Evolutionary conservation across 805 yeast genomes (phyloP), one percentile per base, ranked within the genome.

Genomic region (Candida krabiensis): DNA sequence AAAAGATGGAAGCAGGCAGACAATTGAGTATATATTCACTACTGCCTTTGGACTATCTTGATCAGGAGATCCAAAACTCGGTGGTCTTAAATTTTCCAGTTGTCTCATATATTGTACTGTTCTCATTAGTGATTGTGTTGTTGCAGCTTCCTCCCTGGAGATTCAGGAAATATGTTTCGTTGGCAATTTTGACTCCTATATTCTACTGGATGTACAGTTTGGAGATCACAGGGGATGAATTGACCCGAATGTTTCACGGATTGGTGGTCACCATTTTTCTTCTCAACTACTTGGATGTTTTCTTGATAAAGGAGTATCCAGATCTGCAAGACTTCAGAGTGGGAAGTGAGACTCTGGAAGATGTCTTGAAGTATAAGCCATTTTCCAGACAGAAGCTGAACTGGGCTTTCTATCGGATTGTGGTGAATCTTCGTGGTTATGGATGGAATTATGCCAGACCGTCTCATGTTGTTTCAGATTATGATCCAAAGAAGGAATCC

Each of bases 381-480:
- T 38, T 37, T 18, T 30, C 39, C 9, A 17, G 8, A 21, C 15
- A 19, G 15, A 41, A 38, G 27, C 35, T 41, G 9, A 3, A 22
- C 11, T 41, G 46, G 46, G 46, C 46, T 7, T 34, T 41, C 21
- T 15, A 30, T 18, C 29, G 38, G n/a, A 6, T 18, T 3, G 17
- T 12, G n/a, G 4, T 30, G 25, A 41, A 37, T n/a, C n/a, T 29
- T 12, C 38, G 45, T 12, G 45, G 41, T 7, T n/a, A 24, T 25
- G 45, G 45, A 17, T 41, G 45, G 41, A 41, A 33, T 21, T 41
- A n/a, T n/a, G n/a, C n/a, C n/a, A n/a, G n/a, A n/a, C n/a, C n/a
- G n/a, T n/a, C n/a, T n/a, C n/a, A n/a, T n/a, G n/a, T n/a, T n/a
- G n/a, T n/a, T n/a, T n/a, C n/a, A n/a, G n/a, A n/a, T n/a, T n/a